A percentile compares a stretch with the other conserved stretches of the same genome.
Conservation (phyloP, 805 yeast genomes). For the Cyberlindnera lachancei region DNA sequence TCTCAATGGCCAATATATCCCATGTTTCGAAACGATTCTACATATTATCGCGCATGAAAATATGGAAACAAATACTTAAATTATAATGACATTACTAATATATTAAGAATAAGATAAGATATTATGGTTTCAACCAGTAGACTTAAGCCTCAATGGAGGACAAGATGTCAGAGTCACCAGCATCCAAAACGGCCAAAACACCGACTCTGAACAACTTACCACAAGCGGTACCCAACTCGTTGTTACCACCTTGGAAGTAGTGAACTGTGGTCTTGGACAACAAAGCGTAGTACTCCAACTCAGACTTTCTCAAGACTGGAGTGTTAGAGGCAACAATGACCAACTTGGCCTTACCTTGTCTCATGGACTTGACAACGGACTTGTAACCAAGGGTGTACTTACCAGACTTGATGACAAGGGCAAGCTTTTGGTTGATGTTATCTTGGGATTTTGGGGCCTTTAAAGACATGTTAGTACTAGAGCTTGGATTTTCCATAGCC, state of each 20-base stretch:
- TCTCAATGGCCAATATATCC: no score
- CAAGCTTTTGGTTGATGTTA: slow-evolving; percentile 95
- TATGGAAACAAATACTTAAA: no score
- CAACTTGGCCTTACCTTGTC: slow-evolving; percentile 99
- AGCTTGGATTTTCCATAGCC: no score
- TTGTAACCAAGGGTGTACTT: slow-evolving; percentile 99
- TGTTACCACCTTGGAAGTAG: slow-evolving; percentile 99
- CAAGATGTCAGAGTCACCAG: slow-evolving; percentile 99
- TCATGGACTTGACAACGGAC: slow-evolving; percentile 95
- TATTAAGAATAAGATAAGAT: no score
- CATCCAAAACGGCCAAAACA: slow-evolving; percentile 90
- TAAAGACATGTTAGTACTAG: slow-evolving; percentile 36
- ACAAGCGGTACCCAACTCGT: slow-evolving; percentile 99
- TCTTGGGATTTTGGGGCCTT: slow-evolving; percentile 97
- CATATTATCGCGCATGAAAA: no score
- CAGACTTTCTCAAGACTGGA: slow-evolving; percentile 99
- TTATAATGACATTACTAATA: no score
- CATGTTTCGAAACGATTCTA: no score
- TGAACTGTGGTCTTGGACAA: slow-evolving; percentile 91
- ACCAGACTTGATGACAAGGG: slow-evolving; percentile 98
- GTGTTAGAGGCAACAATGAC: slow-evolving; percentile 98
- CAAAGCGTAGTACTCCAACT: slow-evolving; percentile 99
- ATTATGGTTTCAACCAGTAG: no score
- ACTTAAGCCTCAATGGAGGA: slow-evolving; percentile 34
- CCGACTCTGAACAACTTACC: slow-evolving; percentile 99